Percentiles rank a stretch among this genome's conserved stretches.
Evolutionary conservation across 2,329 filamentous ascomycete genomes (phyloP).

Genomic region (Camillea tinctor): DNA sequence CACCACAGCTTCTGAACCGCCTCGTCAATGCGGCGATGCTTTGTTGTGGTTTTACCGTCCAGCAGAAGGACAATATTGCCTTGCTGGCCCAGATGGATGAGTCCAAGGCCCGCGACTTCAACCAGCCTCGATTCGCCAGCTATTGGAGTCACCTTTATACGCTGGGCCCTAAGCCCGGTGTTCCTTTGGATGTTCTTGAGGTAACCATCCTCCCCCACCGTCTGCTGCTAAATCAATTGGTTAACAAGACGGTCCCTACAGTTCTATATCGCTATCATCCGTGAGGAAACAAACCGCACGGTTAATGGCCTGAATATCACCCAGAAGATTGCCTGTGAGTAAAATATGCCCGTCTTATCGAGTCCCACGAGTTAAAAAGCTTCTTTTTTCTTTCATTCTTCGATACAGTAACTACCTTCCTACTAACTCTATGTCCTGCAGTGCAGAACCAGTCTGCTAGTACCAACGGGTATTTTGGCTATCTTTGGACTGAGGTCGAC

Average conservation of each 20-base stretch:
- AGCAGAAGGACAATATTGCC: slow-evolving; percentile 61
- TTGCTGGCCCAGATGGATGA: slow-evolving; percentile 39
- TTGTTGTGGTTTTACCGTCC: slow-evolving; percentile 59
- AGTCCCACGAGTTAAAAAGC: too few species aligned
- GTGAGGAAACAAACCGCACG: slow-evolving; percentile 48
- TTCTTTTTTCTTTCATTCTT: too few species aligned
- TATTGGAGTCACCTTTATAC: slow-evolving; percentile 54
- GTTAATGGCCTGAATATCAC: slow-evolving; percentile 40
- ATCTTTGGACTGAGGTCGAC: slow-evolving; percentile 48
- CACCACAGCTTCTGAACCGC: slow-evolving; percentile 51
- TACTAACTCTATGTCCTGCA: too few species aligned
- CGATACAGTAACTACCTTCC: too few species aligned
- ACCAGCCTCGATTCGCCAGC: slow-evolving; percentile 47
- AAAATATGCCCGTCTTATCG: too few species aligned
- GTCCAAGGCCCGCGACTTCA: slow-evolving; percentile 37
- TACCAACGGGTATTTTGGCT: slow-evolving; percentile 51
- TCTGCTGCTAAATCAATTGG: slow-evolving; percentile 3
- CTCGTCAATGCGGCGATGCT: slow-evolving; percentile 51
- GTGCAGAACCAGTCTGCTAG: slow-evolving; percentile 33
- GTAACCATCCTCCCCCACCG: slow-evolving; percentile 36
- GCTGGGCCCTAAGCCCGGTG: slow-evolving; percentile 47
- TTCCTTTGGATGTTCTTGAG: slow-evolving; percentile 53
- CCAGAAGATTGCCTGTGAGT: slow-evolving; percentile 35
- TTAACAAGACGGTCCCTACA: slow-evolving; percentile 30
- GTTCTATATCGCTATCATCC: slow-evolving; percentile 58